These are phyloP conservation scores for Cladosporium sphaerospermum DNA, from an alignment of 2,329 filamentous ascomycete species.

Conservation along the genomic window DNA sequence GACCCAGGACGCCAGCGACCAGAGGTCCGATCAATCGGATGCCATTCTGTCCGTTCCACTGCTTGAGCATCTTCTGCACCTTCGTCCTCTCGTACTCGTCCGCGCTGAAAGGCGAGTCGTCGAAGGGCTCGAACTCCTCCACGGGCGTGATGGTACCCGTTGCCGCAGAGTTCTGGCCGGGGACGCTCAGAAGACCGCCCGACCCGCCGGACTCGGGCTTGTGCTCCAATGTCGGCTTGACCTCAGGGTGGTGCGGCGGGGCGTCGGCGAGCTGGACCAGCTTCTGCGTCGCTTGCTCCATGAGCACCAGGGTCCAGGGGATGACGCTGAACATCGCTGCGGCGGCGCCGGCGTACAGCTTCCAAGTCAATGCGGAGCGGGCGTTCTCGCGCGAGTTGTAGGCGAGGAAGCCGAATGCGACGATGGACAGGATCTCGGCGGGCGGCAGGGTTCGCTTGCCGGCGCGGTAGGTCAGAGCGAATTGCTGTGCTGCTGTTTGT, in stretches of 20 bases:
- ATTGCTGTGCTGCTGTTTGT: conserved; percentile 14
- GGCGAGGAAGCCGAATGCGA: conserved; percentile 13
- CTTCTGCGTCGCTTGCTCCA: conserved; percentile 12
- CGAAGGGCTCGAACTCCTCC: conserved; percentile 17
- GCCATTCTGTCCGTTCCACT: conserved; percentile 10
- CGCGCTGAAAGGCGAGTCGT: conserved; percentile 14
- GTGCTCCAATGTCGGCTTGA: background rate
- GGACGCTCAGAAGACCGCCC: background rate
- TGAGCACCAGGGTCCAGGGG: conserved; percentile 11
- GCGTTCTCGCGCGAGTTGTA: conserved; percentile 7
- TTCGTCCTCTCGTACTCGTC: conserved; percentile 16
- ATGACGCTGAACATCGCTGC: conserved; percentile 14
- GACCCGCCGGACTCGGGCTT: background rate
- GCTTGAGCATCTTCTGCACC: conserved; percentile 15
- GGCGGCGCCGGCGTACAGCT: conserved; percentile 13
- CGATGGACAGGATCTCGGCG: conserved; percentile 11
- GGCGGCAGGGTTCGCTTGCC: conserved; percentile 11
- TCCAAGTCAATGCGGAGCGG: conserved; percentile 8
- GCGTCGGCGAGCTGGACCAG: conserved; percentile 12
- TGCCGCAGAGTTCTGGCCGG: background rate
- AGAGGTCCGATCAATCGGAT: conserved; percentile 10
- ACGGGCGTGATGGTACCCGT: conserved; percentile 13
- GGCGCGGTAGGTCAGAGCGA: conserved; percentile 11
- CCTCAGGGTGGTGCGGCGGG: background rate
- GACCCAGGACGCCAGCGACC: conserved; percentile 11